These are phyloP conservation scores for Monsonia emarginata DNA, from an alignment of 441 rosid species.

Conservation along the genomic window DNA sequence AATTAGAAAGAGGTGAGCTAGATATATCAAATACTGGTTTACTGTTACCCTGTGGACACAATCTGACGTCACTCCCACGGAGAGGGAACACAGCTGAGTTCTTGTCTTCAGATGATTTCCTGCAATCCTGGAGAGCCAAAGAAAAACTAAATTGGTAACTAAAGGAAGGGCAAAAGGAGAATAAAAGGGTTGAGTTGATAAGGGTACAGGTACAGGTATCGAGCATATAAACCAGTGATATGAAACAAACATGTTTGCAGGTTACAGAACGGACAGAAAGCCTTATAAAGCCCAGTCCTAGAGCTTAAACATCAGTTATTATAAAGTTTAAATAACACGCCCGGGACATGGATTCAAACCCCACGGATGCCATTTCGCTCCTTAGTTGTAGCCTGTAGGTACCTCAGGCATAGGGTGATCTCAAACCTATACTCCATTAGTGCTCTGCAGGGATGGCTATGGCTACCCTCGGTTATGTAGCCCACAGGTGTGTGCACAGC, in stretches of 20 bases:
- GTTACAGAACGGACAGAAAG: background rate
- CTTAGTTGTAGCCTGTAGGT: too few species aligned
- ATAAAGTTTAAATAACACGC: background rate
- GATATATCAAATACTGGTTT: slow-evolving; percentile 42
- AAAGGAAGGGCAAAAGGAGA: background rate
- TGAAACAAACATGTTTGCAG: slow-evolving; percentile 2
- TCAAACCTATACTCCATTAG: too few species aligned
- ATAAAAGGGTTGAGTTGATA: slow-evolving; percentile 7
- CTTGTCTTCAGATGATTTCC: slow-evolving; percentile 36
- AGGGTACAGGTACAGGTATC: background rate
- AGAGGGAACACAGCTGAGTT: slow-evolving; percentile 23
- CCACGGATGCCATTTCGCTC: too few species aligned
- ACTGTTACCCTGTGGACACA: slow-evolving; percentile 35
- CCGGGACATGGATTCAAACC: too few species aligned
- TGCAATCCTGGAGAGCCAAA: slow-evolving; percentile 44
- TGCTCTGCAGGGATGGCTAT: too few species aligned
- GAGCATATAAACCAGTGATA: slow-evolving; percentile 2
- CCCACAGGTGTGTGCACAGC: too few species aligned
- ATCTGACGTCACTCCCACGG: slow-evolving; percentile 41
- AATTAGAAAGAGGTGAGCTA: slow-evolving; percentile 62
- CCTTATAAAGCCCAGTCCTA: background rate
- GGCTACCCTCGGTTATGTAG: too few species aligned
- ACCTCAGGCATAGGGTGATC: too few species aligned
- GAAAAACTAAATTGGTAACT: slow-evolving; percentile 5
- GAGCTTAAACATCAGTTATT: background rate